Conservation (phyloP, 2,329 filamentous ascomycete species). For the Gliomastix tumulicola region DNA sequence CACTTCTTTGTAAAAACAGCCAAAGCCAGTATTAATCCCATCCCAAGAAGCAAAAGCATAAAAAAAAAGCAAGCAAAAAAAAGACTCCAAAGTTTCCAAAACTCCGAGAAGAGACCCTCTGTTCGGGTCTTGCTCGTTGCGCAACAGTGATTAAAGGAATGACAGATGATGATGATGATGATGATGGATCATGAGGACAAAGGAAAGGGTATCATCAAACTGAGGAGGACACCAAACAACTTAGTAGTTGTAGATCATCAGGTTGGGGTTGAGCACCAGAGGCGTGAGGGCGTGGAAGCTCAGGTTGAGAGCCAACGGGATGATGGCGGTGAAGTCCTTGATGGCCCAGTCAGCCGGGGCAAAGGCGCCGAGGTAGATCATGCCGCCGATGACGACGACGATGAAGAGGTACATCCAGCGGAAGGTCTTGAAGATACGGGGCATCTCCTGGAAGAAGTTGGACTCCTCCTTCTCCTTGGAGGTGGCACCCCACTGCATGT, state of each 20-base stretch:
- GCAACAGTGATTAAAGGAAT: no score
- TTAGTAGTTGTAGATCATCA: constrained; percentile 39
- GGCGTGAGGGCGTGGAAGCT: constrained; percentile 39
- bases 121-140: no score
- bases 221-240: no score
- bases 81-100: no score
- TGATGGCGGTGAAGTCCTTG: constrained; percentile 49
- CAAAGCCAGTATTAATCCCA: no score
- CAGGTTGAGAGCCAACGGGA: constrained; percentile 39
- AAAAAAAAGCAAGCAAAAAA: no score
- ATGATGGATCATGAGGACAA: no score
- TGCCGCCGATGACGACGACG: constrained; percentile 36
- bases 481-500: constrained; percentile 47
- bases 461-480: constrained; percentile 50
- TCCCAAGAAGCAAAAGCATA: no score
- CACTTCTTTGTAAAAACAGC: no score
- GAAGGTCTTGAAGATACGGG: constrained; percentile 47
- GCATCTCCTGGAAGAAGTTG: constrained; percentile 49
- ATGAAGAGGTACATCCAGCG: constrained; percentile 39
- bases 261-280: constrained; percentile 52
- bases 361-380: constrained; percentile 41
- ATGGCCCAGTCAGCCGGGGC: constrained; percentile 51
- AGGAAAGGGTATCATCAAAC: no score
- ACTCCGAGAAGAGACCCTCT: no score
- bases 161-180: no score